These are phyloP conservation scores for Calonectria pteridis DNA, from an alignment of 2,329 filamentous ascomycete species.

Conservation along the genomic window DNA sequence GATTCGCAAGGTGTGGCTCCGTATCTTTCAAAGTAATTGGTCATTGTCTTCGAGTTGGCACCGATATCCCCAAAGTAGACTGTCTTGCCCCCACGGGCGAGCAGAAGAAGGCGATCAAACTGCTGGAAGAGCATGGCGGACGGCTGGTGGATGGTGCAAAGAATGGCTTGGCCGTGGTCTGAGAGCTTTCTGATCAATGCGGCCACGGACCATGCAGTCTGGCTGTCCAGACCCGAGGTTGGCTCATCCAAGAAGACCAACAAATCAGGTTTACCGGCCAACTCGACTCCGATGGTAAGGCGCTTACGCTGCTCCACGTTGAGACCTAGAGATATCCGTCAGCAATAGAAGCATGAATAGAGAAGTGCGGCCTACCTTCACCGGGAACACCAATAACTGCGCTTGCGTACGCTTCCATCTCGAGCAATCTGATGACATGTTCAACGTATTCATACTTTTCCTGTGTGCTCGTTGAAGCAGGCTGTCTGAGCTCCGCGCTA, in stretches of 20 bases:
- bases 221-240: conserved; percentile 71
- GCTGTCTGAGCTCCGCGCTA: conserved; percentile 69
- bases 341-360: not conserved
- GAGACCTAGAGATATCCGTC: conserved; percentile 52
- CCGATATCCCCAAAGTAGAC: conserved; percentile 79
- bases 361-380: conserved; percentile 48
- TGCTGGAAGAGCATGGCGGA: conserved; percentile 64
- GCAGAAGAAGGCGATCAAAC: conserved; percentile 73
- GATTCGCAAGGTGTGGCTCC: conserved; percentile 70
- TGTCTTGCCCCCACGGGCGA: conserved; percentile 73
- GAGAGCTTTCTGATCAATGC: conserved; percentile 73
- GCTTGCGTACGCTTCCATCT: conserved; percentile 76
- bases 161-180: conserved; percentile 63
- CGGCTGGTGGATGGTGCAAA: conserved; percentile 69
- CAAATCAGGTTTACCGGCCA: conserved; percentile 68
- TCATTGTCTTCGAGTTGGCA: conserved; percentile 66
- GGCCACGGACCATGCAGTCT: conserved; percentile 74
- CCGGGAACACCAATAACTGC: conserved; percentile 74
- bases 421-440: conserved; percentile 73
- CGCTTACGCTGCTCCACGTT: conserved; percentile 74
- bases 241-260: conserved; percentile 74
- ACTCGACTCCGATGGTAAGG: conserved; percentile 70
- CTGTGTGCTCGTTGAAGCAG: conserved; percentile 61
- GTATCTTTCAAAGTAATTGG: conserved; percentile 74
- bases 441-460: conserved; percentile 75